Base-by-base conservation (phyloP, 495 filamentous ascomycete genomes). In the Aspergillus campestris region DNA sequence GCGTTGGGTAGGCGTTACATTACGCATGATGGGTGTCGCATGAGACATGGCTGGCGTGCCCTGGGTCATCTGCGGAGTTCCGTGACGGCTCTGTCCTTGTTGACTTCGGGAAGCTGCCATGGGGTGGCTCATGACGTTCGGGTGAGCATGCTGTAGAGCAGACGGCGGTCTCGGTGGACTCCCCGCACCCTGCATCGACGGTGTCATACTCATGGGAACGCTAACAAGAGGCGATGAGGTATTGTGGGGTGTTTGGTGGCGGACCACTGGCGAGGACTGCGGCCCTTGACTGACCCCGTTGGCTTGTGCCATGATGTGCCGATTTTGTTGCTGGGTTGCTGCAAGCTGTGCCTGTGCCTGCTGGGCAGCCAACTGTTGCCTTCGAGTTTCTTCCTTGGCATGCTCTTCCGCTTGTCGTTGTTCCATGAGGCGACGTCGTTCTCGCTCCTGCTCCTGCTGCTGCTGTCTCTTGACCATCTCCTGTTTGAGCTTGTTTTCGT, bases 101-200 rank as follows among this genome's bases (percentile, higher is more conserved):
- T 94, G 87, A 57, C 89, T 94, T 45, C 78, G 71, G 31, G 87
- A 82, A 15, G 83, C 73, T 8, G 74, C 82, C 87, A 94, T 94
- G 36, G 71, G 78, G 45, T 81, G 73, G 10, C 79, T 69, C 70
- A 83, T 81, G 15, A 83, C 74, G 61, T 79, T 82, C 0, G 78
- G 74, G 37, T 80, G 78, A 30, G 83, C 79, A 57, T 82, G 81
- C 50, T 89, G 85, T 38, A 83, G 71, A 5, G 87, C 81, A 41
- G 89, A 94, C 11, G 84, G 71, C 30, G 89, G 86, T 33, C 89
- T 72, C 34, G 80, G 73, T 13, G 89, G 90, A 40, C 81, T 82
- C 42, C 82, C 87, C 55, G 86, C 75, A 29, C 71, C 73, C 57
- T 81, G 85, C 59, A 78, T 84, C 1, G 87, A 90, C 31, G 83